A percentile compares a stretch with the other conserved stretches of the same genome.
These are phyloP conservation scores for Melastoma malabathricum DNA, from an alignment of 345 rosid species.

Conservation along the genomic window DNA sequence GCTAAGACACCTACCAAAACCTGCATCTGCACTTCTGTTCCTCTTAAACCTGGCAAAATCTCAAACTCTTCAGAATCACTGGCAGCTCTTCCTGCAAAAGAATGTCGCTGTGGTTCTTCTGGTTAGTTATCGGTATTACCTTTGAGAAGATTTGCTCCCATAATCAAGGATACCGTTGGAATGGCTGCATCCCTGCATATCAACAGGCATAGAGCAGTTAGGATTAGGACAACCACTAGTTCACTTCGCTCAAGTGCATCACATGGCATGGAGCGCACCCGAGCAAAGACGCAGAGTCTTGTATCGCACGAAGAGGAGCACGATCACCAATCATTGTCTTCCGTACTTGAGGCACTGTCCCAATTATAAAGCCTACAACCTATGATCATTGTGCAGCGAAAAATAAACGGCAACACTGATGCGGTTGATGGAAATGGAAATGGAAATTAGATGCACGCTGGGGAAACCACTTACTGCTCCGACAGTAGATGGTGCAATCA, in stretches of 20 bases:
- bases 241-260: neutral
- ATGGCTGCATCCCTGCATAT: conserved; percentile 27
- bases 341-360: conserved; percentile 13
- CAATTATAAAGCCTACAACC: conserved; percentile 23
- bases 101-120: no score
- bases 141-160: conserved; percentile 36
- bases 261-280: conserved; percentile 14
- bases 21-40: conserved; percentile 10
- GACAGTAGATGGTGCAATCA: conserved; percentile 29
- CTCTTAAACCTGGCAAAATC: conserved; percentile 27
- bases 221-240: neutral
- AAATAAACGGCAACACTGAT: neutral
- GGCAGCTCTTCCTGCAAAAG: no score
- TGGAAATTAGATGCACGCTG: neutral
- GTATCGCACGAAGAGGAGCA: conserved; percentile 28
- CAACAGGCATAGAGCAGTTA: neutral
- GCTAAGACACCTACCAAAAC: conserved; percentile 22
- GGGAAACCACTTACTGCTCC: conserved; percentile 22
- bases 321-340: conserved; percentile 15
- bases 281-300: conserved; percentile 17
- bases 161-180: conserved; percentile 22
- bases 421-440: neutral
- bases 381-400: neutral
- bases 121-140: conserved; percentile 3
- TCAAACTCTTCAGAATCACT: no score